These are phyloP conservation scores for Apocynum venetum DNA, from an alignment of 257 asterid genomes.

Conservation along the genomic window DNA sequence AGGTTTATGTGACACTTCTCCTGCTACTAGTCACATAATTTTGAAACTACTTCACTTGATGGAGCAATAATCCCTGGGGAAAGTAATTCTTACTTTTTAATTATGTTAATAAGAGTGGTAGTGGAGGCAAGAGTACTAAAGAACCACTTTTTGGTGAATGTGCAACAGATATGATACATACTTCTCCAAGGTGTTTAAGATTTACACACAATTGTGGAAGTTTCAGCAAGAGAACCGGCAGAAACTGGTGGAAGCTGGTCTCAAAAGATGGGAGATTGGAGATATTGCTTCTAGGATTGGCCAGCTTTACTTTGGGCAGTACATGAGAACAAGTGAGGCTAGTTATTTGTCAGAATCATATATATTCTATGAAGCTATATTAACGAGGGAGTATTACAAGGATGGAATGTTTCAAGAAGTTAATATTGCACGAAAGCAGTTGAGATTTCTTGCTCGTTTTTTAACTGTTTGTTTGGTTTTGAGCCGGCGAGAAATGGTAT, in stretches of 20 bases:
- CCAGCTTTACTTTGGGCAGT: constrained; percentile 96
- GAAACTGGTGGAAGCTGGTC: constrained; percentile 87
- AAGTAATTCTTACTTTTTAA: background rate
- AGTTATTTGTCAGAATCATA: constrained; percentile 80
- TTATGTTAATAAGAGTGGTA: background rate
- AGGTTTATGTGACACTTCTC: background rate
- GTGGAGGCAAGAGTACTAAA: background rate
- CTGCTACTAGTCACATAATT: background rate
- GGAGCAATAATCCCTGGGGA: background rate
- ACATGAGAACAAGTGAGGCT: constrained; percentile 98
- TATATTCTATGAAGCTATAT: constrained; percentile 85
- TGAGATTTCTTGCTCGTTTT: constrained; percentile 91
- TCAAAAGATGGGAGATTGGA: constrained; percentile 99
- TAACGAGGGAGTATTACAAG: constrained; percentile 90
- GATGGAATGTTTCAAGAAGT: constrained; percentile 90
- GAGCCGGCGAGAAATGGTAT: constrained; percentile 77
- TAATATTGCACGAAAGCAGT: constrained; percentile 72
- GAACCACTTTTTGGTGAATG: constrained; percentile 10
- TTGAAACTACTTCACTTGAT: background rate
- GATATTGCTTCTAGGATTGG: constrained; percentile 97
- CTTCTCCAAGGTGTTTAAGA: constrained; percentile 88
- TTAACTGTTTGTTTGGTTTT: constrained; percentile 81
- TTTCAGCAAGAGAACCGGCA: constrained; percentile 94
- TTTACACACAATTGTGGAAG: constrained; percentile 92
- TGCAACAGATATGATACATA: constrained; percentile 77